Evolutionary conservation across 768 basidiomycete genomes (phyloP).

Genomic region (Multifurca ochricompacta): DNA sequence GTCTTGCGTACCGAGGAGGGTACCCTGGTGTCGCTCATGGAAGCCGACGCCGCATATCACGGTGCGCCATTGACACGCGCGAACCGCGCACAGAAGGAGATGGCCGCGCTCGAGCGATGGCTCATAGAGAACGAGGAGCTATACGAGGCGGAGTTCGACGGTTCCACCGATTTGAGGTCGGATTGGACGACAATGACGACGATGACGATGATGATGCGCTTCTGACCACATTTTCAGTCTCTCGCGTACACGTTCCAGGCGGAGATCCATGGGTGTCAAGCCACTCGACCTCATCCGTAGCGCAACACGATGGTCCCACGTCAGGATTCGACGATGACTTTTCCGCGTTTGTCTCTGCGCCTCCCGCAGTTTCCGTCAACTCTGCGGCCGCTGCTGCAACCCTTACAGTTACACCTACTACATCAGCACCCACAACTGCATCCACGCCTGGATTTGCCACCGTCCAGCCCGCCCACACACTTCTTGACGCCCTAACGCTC

Average conservation of each 20-base stretch:
- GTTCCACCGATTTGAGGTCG: background rate
- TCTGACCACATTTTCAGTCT: slow-evolving; percentile 7
- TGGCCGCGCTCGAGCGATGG: slow-evolving; percentile 57
- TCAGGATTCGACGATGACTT: slow-evolving; percentile 74
- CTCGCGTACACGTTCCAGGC: background rate
- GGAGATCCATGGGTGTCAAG: slow-evolving; percentile 20
- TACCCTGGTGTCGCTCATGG: slow-evolving; percentile 28
- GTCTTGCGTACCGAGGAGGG: slow-evolving; percentile 27
- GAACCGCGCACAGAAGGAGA: slow-evolving; percentile 38
- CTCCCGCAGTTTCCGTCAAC: slow-evolving; percentile 10
- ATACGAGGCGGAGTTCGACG: slow-evolving; percentile 21
- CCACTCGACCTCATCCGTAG: background rate
- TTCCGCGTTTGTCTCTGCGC: slow-evolving; percentile 64
- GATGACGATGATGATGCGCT: background rate
- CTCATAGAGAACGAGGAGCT: slow-evolving; percentile 42
- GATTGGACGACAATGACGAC: background rate
- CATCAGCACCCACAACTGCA: background rate
- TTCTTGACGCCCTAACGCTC: slow-evolving; percentile 19
- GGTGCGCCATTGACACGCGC: slow-evolving; percentile 13
- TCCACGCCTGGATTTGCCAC: background rate
- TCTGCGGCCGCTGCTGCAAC: background rate
- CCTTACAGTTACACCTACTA: too few relatives aligned
- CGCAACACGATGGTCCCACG: background rate
- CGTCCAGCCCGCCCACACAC: background rate
- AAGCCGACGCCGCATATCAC: slow-evolving; percentile 23